Percentiles rank a stretch among this genome's conserved stretches.
These are phyloP conservation scores for Ilyonectria robusta DNA, from an alignment of 2,329 filamentous ascomycete species.

Conservation along the genomic window DNA sequence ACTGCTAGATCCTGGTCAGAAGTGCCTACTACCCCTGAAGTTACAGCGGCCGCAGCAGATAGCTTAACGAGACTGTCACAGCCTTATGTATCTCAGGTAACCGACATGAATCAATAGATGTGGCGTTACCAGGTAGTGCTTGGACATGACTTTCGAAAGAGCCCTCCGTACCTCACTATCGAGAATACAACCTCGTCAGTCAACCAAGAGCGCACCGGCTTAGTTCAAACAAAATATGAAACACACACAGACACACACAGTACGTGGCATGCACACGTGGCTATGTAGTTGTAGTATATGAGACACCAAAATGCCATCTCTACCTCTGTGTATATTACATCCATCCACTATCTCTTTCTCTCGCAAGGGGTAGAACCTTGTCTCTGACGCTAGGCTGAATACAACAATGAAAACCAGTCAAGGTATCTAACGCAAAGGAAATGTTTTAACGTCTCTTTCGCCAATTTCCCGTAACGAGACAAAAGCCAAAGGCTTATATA, in stretches of 20 bases:
- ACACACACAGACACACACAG: neutral
- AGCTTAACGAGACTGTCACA: too few species aligned
- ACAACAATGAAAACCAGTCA: neutral
- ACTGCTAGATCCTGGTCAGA: too few species aligned
- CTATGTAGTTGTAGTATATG: neutral
- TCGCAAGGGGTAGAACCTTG: slow-evolving; percentile 4
- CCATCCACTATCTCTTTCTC: neutral
- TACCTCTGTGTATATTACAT: slow-evolving; percentile 9
- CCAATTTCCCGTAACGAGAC: neutral
- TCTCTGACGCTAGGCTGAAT: neutral
- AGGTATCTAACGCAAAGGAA: neutral
- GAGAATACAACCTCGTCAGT: neutral
- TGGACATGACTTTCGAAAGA: too few species aligned
- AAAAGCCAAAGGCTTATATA: neutral
- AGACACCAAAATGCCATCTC: neutral
- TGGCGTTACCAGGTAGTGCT: too few species aligned
- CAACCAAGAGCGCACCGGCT: neutral
- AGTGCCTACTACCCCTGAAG: too few species aligned
- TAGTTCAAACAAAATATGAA: neutral
- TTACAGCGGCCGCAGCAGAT: too few species aligned
- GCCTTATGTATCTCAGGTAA: too few species aligned
- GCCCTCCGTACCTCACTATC: neutral
- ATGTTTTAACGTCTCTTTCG: neutral
- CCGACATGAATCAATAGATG: too few species aligned
- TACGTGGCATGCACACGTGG: too few species aligned